phyloP scores from a whole-genome alignment of 2,329 filamentous ascomycete genomes.

The Nemania sp. region DNA sequence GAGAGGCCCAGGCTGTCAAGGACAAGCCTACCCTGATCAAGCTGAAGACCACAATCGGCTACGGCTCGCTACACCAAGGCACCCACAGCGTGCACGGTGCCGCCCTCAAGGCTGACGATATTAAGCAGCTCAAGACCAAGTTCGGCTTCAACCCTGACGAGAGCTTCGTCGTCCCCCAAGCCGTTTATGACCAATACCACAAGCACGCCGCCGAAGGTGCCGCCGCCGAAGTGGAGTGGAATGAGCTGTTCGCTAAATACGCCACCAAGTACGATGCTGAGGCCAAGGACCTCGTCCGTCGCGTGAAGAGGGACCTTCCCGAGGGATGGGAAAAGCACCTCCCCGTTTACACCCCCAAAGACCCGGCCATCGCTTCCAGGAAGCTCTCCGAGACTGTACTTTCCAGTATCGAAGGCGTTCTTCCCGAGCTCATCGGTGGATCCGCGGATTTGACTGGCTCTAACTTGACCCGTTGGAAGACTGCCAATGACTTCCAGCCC shows the following conservation, averaged over 20 bases:
- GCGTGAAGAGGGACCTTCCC: slow-evolving; percentile 81
- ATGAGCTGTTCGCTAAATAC: slow-evolving; percentile 90
- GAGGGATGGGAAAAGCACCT: slow-evolving; percentile 96
- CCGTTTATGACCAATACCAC: slow-evolving; percentile 90
- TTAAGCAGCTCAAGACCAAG: slow-evolving; percentile 89
- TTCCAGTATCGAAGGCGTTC: slow-evolving; percentile 76
- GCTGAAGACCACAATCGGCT: slow-evolving; percentile 96
- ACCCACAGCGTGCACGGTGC: slow-evolving; percentile 96
- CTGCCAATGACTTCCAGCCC: slow-evolving; percentile 95
- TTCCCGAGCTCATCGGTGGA: slow-evolving; percentile 93
- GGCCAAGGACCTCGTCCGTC: slow-evolving; percentile 79
- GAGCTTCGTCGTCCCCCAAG: slow-evolving; percentile 89
- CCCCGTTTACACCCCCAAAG: slow-evolving; percentile 85
- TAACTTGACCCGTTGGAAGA: slow-evolving; percentile 99
- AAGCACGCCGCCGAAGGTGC: slow-evolving; percentile 86
- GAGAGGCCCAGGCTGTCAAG: slow-evolving; percentile 81
- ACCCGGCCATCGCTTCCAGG: slow-evolving; percentile 85
- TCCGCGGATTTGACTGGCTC: slow-evolving; percentile 98
- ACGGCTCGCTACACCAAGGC: slow-evolving; percentile 89
- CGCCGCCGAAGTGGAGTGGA: slow-evolving; percentile 92
- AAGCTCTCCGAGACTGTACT: slow-evolving; percentile 97
- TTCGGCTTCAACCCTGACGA: slow-evolving; percentile 96
- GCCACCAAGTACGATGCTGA: slow-evolving; percentile 75
- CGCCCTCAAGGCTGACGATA: slow-evolving; percentile 92
- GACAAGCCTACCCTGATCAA: slow-evolving; percentile 98